Conservation (phyloP, 2,329 filamentous ascomycete genomes). For the Trichoderma cornu-damae region DNA sequence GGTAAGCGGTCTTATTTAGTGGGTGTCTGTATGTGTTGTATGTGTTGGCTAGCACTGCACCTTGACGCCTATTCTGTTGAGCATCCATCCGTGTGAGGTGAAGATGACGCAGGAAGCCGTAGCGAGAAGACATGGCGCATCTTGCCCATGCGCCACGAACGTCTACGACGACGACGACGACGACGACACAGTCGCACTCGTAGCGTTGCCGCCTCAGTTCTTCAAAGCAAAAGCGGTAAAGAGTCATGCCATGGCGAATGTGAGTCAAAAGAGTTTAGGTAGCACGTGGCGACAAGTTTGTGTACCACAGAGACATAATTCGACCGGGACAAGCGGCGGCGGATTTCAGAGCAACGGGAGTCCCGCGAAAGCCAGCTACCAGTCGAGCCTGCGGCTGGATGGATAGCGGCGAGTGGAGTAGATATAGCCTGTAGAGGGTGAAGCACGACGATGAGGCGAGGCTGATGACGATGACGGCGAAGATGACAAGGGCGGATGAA, state of each 20-base stretch:
- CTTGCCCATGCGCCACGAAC: not conserved
- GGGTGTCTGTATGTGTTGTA: not conserved
- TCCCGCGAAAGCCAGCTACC: not conserved
- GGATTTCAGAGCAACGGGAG: slow-evolving; percentile 4
- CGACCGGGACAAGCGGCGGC: slow-evolving; percentile 3
- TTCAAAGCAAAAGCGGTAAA: slow-evolving; percentile 7
- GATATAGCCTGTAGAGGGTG: not conserved
- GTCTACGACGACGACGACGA: not conserved
- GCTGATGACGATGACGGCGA: not conserved
- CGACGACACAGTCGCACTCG: not conserved
- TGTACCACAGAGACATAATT: slow-evolving; percentile 17
- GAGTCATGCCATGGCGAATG: slow-evolving; percentile 1
- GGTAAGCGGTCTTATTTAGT: not conserved
- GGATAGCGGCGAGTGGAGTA: not conserved
- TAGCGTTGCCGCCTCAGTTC: not conserved
- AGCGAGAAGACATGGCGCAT: slow-evolving; percentile 10
- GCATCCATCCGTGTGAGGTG: not conserved
- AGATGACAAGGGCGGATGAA: not conserved
- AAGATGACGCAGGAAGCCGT: slow-evolving; percentile 22
- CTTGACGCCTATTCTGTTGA: not conserved
- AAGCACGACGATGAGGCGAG: not conserved
- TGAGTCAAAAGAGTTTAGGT: slow-evolving; percentile 3
- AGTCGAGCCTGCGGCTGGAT: not conserved
- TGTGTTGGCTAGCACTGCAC: not conserved
- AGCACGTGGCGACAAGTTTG: slow-evolving; percentile 13